These are phyloP conservation scores for Protomyces pachydermus DNA, from an alignment of 1,139 yeast species.

Conservation along the genomic window DNA sequence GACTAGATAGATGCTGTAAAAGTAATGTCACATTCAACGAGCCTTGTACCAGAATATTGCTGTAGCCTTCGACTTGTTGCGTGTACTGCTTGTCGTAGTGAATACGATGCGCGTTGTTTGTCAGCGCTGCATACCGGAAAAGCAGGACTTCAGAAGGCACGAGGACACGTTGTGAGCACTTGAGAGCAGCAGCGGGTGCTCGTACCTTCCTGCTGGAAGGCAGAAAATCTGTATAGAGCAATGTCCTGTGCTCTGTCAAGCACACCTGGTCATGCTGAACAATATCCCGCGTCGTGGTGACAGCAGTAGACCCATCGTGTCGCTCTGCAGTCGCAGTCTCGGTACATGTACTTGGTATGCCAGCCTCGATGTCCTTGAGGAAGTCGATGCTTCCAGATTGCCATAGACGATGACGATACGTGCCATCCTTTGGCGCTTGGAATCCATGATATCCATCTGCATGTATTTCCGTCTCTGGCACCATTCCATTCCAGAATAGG, in stretches of 20 bases:
- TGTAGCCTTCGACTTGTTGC: slow-evolving; percentile 52
- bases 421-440: slow-evolving; percentile 15
- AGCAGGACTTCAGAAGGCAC: slow-evolving; percentile 41
- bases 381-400: slow-evolving; percentile 10
- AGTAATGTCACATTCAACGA: slow-evolving; percentile 64
- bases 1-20: neutral
- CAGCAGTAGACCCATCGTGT: neutral
- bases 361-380: neutral
- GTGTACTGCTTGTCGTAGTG: slow-evolving; percentile 65
- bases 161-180: slow-evolving; percentile 23
- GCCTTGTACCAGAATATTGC: slow-evolving; percentile 67
- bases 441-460: slow-evolving; percentile 16
- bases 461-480: neutral
- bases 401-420: slow-evolving; percentile 14
- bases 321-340: neutral
- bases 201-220: neutral
- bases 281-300: neutral
- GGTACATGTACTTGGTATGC: neutral
- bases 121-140: slow-evolving; percentile 64
- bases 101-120: slow-evolving; percentile 76
- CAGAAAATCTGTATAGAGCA: slow-evolving; percentile 1
- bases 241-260: neutral
- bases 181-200: neutral
- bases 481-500: slow-evolving; percentile 14
- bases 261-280: neutral